Evolutionary conservation across 75 land plant genomes (phyloP).

Genomic region (Pinus tabuliformis): DNA sequence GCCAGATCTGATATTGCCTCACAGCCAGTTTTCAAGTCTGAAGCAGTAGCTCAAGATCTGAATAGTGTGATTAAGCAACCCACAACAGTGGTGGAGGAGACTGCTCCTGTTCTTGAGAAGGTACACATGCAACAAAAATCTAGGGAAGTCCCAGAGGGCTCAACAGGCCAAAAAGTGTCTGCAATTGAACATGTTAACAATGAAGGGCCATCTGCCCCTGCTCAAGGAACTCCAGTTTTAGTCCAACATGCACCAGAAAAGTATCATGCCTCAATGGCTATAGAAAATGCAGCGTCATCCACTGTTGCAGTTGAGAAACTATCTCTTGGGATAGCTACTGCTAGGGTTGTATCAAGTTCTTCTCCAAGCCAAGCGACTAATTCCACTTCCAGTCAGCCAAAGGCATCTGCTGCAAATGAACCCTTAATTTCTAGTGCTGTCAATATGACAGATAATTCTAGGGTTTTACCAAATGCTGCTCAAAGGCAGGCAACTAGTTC

Average conservation of each 20-base stretch:
- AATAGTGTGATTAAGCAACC: neutral
- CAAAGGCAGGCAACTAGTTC: too few species aligned
- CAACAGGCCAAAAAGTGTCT: slow-evolving; percentile 3
- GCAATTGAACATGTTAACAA: slow-evolving; percentile 10
- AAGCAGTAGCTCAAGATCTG: neutral
- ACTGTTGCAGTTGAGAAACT: slow-evolving; percentile 14
- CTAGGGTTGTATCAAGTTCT: neutral
- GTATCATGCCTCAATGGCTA: slow-evolving; percentile 2
- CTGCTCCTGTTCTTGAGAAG: slow-evolving; percentile 6
- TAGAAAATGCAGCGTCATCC: slow-evolving; percentile 6
- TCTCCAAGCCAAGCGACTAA: too few species aligned
- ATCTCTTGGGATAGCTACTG: neutral
- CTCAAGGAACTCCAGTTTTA: slow-evolving; percentile 11
- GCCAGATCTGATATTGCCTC: neutral
- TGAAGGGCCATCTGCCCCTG: slow-evolving; percentile 1
- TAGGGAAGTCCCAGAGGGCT: slow-evolving; percentile 4
- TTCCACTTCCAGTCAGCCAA: too few species aligned
- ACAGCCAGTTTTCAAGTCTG: neutral
- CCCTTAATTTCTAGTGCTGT: too few species aligned
- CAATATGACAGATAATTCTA: too few species aligned
- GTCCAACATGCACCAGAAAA: slow-evolving; percentile 25
- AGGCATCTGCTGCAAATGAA: too few species aligned
- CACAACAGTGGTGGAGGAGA: neutral
- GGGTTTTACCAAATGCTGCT: too few species aligned
- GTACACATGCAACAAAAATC: slow-evolving; percentile 2